Base-by-base conservation (phyloP, 306 rosid genomes). In the Trifolium fragiferum region DNA sequence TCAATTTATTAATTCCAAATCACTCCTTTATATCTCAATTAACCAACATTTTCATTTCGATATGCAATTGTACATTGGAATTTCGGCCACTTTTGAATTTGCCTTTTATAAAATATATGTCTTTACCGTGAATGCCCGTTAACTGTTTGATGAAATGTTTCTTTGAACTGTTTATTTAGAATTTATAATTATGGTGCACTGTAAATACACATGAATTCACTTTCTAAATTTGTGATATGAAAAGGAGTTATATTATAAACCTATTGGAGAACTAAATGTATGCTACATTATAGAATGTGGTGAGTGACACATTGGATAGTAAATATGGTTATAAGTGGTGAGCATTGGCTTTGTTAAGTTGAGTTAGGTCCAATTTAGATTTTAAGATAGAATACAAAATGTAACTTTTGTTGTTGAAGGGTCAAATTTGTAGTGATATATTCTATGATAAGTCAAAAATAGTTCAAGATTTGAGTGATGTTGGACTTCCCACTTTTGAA, bases 101-200 rank as follows among this genome's bases (percentile, higher is more conserved):
- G 19, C 0, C 21, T 54, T 63, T 41, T 66, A 6, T 3, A 2
- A 4, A 32, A 70, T 63, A 11, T 49, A 16, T 23, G 71, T 25
- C 20, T 60, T 69, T 63, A 10, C 47, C 0, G 0, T 8, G 27
- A 37, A 23, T 77, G 74, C 68, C 60, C 61, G 43, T 67, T 57
- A 67, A 66, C 15, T 76, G 80, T 76, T 66, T 43, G 74, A 16
- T 76, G 68, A 40, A 67, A 53, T 68, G 75, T 66, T 76, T 66
- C 66, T 53, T 51, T 10, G 7, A 40, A 18, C 57, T 65, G 43
- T 51, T 65, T 76, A 5, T 14, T 1, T 65, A 37, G 18, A 75
- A 37, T 75, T 27, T 6, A 53, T 37, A 47, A 30, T 46, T 73
- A 4, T 23, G 10, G 19, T 49, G 32, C 6, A 54, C 30, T 30